Base-by-base conservation (phyloP, 129 eudicot species). In the Lonicera japonica region DNA sequence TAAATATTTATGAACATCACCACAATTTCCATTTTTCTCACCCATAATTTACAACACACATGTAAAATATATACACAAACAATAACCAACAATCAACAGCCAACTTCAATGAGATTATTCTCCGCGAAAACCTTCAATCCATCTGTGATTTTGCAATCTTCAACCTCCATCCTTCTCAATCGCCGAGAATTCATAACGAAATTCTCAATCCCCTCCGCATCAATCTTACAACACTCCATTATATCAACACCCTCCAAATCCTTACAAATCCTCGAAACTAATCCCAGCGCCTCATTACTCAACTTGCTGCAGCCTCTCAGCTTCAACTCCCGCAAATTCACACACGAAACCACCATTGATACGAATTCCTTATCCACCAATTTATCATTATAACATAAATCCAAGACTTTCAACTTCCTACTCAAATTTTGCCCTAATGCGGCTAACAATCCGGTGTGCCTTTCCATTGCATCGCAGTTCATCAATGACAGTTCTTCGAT, bases 401-500 rank as follows among this genome's bases (percentile, higher is more conserved):
- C 91, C 16, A 86, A 64, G 38, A 41, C 76, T 65, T 53, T 78
- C 43, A 90, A 51, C 10, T 53, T 72, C 46, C 61, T n/a, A n/a
- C n/a, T 65, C 54, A 83, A 61, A 69, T 41, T 72, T 72, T 90
- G 95, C 34, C 95, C 97, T 59, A 90, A 69, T 11, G 75, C 75
- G 0, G 84, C 54, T 21, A 90, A 66, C 65, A 86, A 65, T n/a
- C 95, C 95, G 17, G 64, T 51, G 52, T 80, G 77, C 62, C 69
- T 72, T 29, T 71, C 86, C 11, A 90, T 56, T 21, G 76, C 79
- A 74, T 90, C 95, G 23, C 95, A 83, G 51, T 83, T 86, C 8
- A 81, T 72, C 67, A 90, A 73, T n/a, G 82, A 76, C 54, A 86
- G 53, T 56, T 90, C 97, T 36, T 76, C 82, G 21, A 90, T 88